Percentiles rank a stretch among this genome's conserved stretches.
Evolutionary conservation across 2,329 filamentous ascomycete species (phyloP).

Genomic region (Delphinella strobiligena): DNA sequence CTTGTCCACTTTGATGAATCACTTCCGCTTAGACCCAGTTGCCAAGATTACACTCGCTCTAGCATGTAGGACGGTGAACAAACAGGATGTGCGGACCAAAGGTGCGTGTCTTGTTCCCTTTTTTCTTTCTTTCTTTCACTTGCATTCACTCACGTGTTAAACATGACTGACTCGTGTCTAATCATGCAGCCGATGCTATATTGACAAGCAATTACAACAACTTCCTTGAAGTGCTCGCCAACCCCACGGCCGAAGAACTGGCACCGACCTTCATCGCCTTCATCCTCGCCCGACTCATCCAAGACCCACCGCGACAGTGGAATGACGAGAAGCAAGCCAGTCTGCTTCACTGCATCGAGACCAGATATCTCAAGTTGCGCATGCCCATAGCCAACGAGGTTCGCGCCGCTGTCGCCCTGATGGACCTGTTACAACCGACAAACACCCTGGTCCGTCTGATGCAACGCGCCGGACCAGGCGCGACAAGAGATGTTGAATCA

Average conservation of each 20-base stretch:
- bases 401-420: conserved; percentile 56
- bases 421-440: conserved; percentile 46
- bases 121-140: neutral
- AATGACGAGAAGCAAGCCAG: conserved; percentile 63
- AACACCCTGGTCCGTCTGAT: conserved; percentile 53
- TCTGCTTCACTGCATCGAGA: conserved; percentile 50
- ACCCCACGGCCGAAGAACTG: conserved; percentile 49
- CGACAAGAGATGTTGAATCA: conserved; percentile 64
- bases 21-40: conserved; percentile 84
- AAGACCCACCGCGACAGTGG: conserved; percentile 78
- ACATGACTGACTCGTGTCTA: neutral
- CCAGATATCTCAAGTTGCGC: conserved; percentile 55
- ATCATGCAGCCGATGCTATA: conserved; percentile 66
- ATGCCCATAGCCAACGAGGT: conserved; percentile 58
- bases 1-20: conserved; percentile 86
- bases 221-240: conserved; percentile 66
- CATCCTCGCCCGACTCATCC: conserved; percentile 75
- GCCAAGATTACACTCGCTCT: conserved; percentile 79
- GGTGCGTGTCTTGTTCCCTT: no score
- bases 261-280: conserved; percentile 59
- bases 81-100: conserved; percentile 76
- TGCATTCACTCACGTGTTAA: neutral
- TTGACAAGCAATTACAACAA: conserved; percentile 65
- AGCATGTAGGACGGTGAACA: conserved; percentile 74
- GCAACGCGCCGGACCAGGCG: conserved; percentile 60